Percentiles rank a stretch among this genome's conserved stretches.
Conservation (phyloP, 2,329 filamentous ascomycete species). For the Fusarium sp. region DNA sequence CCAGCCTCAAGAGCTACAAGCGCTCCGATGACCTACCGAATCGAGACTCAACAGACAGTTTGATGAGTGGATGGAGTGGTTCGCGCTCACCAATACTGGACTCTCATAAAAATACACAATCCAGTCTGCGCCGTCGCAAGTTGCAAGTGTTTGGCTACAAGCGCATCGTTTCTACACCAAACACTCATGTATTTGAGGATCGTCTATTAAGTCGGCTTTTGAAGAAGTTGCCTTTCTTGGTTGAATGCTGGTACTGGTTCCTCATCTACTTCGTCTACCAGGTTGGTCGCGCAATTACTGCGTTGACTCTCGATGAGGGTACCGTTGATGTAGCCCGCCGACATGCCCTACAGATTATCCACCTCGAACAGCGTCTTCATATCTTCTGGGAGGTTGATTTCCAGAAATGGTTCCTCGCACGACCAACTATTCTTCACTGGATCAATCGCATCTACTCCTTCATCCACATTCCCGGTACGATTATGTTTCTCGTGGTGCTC, state of each 20-base stretch:
- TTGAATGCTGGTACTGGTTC: conserved; percentile 82
- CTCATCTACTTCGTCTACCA: conserved; percentile 85
- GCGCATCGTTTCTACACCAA: conserved; percentile 49
- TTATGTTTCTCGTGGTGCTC: conserved; percentile 72
- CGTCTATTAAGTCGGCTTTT: conserved; percentile 63
- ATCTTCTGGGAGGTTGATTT: conserved; percentile 74
- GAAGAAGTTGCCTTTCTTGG: conserved; percentile 76
- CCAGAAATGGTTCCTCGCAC: conserved; percentile 65
- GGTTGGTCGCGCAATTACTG: conserved; percentile 77
- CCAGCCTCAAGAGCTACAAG: conserved; percentile 42
- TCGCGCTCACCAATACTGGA: conserved; percentile 46
- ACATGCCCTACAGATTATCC: conserved; percentile 76
- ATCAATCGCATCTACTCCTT: conserved; percentile 81
- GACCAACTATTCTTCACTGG: conserved; percentile 70
- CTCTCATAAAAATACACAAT: conserved; percentile 41
- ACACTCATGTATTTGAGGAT: conserved; percentile 50
- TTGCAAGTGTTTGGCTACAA: conserved; percentile 51
- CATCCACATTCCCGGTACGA: conserved; percentile 82
- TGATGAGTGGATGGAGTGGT: conserved; percentile 43
- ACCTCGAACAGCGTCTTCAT: conserved; percentile 71
- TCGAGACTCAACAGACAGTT: conserved; percentile 43
- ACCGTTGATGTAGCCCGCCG: conserved; percentile 76
- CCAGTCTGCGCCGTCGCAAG: conserved; percentile 50
- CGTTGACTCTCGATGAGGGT: conserved; percentile 73
- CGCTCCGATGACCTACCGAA: conserved; percentile 49